Base-by-base conservation (phyloP, 495 filamentous ascomycete genomes). In the Penicillium silybi region DNA sequence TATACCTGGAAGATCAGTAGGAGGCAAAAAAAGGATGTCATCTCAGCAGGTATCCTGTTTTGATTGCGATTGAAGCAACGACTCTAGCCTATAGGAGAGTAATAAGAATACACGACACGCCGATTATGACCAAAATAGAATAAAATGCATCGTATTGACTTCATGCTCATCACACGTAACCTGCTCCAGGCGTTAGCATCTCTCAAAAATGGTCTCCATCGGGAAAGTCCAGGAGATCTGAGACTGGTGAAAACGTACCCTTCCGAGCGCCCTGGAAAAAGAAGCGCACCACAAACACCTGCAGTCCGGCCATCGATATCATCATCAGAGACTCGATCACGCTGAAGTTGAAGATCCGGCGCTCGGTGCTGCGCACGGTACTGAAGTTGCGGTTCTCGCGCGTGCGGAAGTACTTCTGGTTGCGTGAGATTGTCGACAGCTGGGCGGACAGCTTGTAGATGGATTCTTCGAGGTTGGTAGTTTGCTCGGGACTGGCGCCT, bases 361-460 rank as follows among this genome's bases (percentile, higher is more conserved):
- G 80, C 76, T 99, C 95, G 25, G 95, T 99, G 71, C 90, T 96
- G 66, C 90, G 80, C 47, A 99, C 95, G 5, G 95, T 99, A 71
- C 89, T 95, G 73, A 97, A 96, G 69, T 99, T 99, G 41, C 95
- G 83, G 78, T 99, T 97, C 77, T 99, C 95, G 55, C 95, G 84
- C 2, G 95, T 99, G 27, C 95, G 88, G 85, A 99, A 99, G 74
- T 97, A 97, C 67, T 97, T 97, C 67, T 99, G 95, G 76, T 96
- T 96, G 42, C 95, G 85, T 16, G 89, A 89, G 65, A 99, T 92
- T 48, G 92, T 97, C n/a, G 90, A 95, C 34, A 99, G 74, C 63
- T 95, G 89, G 45, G 88, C 84, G 6, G 92, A 97, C 45, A 99
- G 76, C 74, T 97, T 97, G 79, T 89, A 88, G 65, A 97, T 88